Percentiles rank a stretch among this genome's conserved stretches.
phyloP scores from a whole-genome alignment of 768 basidiomycete species.

The Trichaptum fuscoviolaceum region DNA sequence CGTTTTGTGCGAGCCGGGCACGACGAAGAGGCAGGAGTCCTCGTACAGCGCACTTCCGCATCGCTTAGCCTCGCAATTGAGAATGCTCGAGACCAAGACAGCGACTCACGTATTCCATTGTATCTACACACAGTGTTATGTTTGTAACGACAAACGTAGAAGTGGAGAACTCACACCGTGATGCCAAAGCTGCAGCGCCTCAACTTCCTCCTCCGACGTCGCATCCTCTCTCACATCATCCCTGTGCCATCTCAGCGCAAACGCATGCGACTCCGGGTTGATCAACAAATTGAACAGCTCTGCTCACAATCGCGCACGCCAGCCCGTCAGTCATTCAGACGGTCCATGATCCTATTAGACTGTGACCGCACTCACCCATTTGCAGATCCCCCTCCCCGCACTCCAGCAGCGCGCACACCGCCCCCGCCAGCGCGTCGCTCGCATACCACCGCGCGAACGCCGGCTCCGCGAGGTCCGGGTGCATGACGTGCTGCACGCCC shows the following conservation, averaged over 20 bases:
- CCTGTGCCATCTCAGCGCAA: constrained; percentile 76
- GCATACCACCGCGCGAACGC: constrained; percentile 67
- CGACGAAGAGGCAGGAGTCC: constrained; percentile 65
- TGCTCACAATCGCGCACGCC: constrained; percentile 18
- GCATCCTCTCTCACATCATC: constrained; percentile 65
- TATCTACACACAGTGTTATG: constrained; percentile 35
- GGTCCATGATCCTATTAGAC: too few relatives aligned
- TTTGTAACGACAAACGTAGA: background rate
- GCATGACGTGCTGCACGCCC: constrained; percentile 83
- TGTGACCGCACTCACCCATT: constrained; percentile 74
- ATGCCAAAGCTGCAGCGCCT: constrained; percentile 53
- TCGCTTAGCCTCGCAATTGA: constrained; percentile 3
- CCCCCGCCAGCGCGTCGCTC: constrained; percentile 39
- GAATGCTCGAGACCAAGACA: too few relatives aligned
- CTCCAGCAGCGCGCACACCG: constrained; percentile 42
- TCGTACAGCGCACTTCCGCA: constrained; percentile 57
- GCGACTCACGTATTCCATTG: constrained; percentile 75
- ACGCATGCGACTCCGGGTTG: constrained; percentile 58
- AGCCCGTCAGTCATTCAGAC: background rate
- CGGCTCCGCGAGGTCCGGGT: constrained; percentile 58
- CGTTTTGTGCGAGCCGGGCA: constrained; percentile 59
- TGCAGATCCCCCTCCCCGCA: constrained; percentile 59
- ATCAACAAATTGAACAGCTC: constrained; percentile 76
- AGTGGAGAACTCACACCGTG: constrained; percentile 48
- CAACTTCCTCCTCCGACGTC: constrained; percentile 51